These are phyloP conservation scores for Theobroma cacao DNA, from an alignment of 345 rosid species.

Conservation along the genomic window DNA sequence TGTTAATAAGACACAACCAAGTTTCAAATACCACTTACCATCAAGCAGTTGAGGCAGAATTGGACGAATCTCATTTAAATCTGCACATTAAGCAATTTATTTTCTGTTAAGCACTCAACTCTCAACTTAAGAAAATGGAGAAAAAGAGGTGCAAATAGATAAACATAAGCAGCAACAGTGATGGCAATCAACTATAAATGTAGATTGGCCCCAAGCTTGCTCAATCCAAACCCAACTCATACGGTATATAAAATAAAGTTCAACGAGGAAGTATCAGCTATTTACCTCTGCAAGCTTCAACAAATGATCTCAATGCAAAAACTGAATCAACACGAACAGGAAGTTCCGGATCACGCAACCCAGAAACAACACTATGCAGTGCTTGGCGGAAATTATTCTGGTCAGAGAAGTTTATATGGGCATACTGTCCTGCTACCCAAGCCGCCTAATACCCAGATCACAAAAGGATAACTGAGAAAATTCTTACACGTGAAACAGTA, in stretches of 20 bases:
- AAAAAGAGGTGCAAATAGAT: neutral
- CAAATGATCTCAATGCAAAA: constrained; percentile 90
- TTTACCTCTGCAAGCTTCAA: constrained; percentile 90
- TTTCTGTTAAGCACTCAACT: constrained; percentile 4
- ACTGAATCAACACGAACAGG: constrained; percentile 99
- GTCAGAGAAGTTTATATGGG: constrained; percentile 76
- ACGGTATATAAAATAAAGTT: neutral
- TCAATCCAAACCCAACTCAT: neutral
- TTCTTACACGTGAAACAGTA: neutral
- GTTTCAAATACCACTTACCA: constrained; percentile 42
- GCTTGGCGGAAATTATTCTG: constrained; percentile 82
- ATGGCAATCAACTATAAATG: neutral
- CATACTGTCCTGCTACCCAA: constrained; percentile 99
- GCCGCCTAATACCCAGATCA: constrained; percentile 61
- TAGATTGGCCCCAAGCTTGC: neutral
- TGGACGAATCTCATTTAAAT: constrained; percentile 93
- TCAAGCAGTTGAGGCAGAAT: constrained; percentile 96
- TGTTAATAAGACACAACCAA: neutral
- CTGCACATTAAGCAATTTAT: constrained; percentile 40
- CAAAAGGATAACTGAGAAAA: neutral
- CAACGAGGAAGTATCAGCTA: constrained; percentile 4
- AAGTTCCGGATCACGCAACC: constrained; percentile 90
- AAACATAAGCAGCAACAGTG: neutral
- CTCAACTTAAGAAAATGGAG: neutral
- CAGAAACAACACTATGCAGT: constrained; percentile 81